These are phyloP conservation scores for Jasminum sambac DNA, from an alignment of 257 asterid species.

Conservation along the genomic window DNA sequence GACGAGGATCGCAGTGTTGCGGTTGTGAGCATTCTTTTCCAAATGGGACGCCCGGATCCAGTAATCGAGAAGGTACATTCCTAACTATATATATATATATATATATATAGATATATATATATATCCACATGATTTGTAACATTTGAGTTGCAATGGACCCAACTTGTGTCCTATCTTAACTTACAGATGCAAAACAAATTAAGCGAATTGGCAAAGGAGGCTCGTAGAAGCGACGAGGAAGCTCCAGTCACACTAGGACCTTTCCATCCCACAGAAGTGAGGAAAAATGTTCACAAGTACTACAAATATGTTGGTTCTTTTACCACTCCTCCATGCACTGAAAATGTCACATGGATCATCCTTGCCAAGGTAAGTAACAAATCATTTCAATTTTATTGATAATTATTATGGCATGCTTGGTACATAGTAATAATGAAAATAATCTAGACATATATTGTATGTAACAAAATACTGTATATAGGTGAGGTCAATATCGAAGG, in stretches of 20 bases:
- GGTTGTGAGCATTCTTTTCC: constrained; percentile 55
- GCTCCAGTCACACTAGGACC: constrained; percentile 32
- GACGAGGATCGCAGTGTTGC: constrained; percentile 53
- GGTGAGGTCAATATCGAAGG: constrained; percentile 52
- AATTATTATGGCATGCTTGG: background rate
- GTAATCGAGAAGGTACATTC: constrained; percentile 52
- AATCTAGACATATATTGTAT: background rate
- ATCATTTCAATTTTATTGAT: background rate
- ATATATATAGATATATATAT: no score
- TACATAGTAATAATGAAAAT: background rate
- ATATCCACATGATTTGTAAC: background rate
- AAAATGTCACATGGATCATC: constrained; percentile 41
- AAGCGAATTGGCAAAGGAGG: constrained; percentile 38
- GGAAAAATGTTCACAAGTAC: constrained; percentile 40
- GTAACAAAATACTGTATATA: constrained; percentile 5
- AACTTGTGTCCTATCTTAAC: background rate
- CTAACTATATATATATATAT: no score
- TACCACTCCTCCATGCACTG: constrained; percentile 63
- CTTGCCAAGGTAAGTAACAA: constrained; percentile 37
- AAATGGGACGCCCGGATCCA: constrained; percentile 61
- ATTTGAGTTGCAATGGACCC: background rate
- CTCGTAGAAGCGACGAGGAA: constrained; percentile 19
- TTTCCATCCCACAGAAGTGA: constrained; percentile 42
- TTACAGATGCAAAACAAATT: constrained; percentile 41
- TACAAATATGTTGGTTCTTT: constrained; percentile 53